These are phyloP conservation scores for Ustilago sp. DNA, from an alignment of 1,284 basidiomycete genomes.

Conservation along the genomic window DNA sequence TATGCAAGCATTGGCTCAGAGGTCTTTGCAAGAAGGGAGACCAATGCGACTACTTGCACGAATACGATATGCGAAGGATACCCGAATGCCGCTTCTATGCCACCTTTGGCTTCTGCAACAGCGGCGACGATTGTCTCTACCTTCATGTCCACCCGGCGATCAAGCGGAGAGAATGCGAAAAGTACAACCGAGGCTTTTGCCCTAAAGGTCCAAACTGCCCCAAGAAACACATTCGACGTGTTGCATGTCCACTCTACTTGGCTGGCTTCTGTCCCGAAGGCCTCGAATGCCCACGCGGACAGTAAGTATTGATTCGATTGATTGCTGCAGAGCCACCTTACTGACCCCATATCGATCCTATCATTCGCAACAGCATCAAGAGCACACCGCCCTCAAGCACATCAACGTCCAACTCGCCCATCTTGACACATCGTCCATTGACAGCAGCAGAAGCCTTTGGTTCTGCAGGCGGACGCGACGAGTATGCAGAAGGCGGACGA, in stretches of 20 bases:
- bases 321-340: too few species aligned
- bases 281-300: slow-evolving; percentile 87
- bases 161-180: slow-evolving; percentile 84
- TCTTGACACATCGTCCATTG: slow-evolving; percentile 64
- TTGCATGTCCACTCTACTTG: slow-evolving; percentile 89
- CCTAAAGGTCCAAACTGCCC: slow-evolving; percentile 80
- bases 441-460: slow-evolving; percentile 66
- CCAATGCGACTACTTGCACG: slow-evolving; percentile 97
- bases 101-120: slow-evolving; percentile 97
- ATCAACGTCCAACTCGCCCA: slow-evolving; percentile 63
- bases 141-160: slow-evolving; percentile 94
- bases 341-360: not conserved
- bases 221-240: slow-evolving; percentile 89
- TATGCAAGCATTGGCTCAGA: slow-evolving; percentile 99
- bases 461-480: slow-evolving; percentile 22
- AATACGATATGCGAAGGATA: slow-evolving; percentile 97
- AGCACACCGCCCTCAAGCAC: slow-evolving; percentile 58
- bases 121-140: slow-evolving; percentile 97
- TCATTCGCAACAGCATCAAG: slow-evolving; percentile 53
- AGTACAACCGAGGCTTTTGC: slow-evolving; percentile 96
- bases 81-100: slow-evolving; percentile 99
- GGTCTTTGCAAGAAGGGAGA: slow-evolving; percentile 99
- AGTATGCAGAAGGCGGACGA: slow-evolving; percentile 31
- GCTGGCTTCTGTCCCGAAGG: slow-evolving; percentile 97
- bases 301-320: slow-evolving; percentile 69